Evolutionary conservation across 2,329 filamentous ascomycete species (phyloP).

Genomic region (Achaetomium macrosporum): DNA sequence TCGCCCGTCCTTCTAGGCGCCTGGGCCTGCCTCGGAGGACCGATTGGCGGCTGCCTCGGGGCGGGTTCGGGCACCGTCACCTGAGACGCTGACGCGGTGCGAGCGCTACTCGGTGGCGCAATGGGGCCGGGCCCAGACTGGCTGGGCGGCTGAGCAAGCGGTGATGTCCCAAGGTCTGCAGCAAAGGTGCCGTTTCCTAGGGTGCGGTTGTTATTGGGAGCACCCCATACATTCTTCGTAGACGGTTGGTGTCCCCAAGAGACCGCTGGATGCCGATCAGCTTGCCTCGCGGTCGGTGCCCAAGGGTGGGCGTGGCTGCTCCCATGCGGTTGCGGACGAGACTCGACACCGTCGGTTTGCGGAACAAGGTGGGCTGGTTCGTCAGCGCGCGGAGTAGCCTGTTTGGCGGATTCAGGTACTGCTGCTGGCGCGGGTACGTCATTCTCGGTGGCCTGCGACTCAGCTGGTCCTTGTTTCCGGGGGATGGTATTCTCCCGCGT

Average conservation of each 20-base stretch:
- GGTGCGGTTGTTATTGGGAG: conserved; percentile 63
- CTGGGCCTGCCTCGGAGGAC: conserved; percentile 25
- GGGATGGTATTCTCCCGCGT: conserved; percentile 14
- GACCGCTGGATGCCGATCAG: conserved; percentile 42
- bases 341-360: conserved; percentile 14
- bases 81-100: not conserved
- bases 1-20: conserved; percentile 1
- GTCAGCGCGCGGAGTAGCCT: conserved; percentile 16
- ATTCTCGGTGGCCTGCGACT: conserved; percentile 22
- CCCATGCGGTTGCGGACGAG: conserved; percentile 15
- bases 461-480: conserved; percentile 9
- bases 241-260: conserved; percentile 40
- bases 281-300: conserved; percentile 29
- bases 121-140: conserved; percentile 40
- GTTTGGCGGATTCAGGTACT: conserved; percentile 9
- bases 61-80: conserved; percentile 4
- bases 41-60: conserved; percentile 29
- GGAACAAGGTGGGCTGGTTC: conserved; percentile 13
- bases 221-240: conserved; percentile 65
- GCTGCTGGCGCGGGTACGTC: conserved; percentile 3
- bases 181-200: conserved; percentile 76
- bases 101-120: conserved; percentile 30
- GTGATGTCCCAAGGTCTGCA: conserved; percentile 46
- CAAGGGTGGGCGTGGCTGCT: conserved; percentile 18
- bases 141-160: conserved; percentile 29